Conservation (phyloP, 73 alveolate species). For the Paraurostyla sp. region DNA sequence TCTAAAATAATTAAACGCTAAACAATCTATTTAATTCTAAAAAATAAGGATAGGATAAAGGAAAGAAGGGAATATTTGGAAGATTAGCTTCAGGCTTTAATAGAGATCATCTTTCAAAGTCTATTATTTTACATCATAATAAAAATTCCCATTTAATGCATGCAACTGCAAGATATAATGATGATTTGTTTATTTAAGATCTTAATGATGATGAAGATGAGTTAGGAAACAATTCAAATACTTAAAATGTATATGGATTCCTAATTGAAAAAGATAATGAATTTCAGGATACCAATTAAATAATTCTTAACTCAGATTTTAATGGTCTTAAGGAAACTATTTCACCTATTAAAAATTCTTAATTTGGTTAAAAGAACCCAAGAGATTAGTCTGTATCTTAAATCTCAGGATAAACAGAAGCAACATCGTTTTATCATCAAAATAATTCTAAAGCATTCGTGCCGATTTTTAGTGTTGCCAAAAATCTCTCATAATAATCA, state of each 20-base stretch:
- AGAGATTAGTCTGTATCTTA: slow-evolving; percentile 33
- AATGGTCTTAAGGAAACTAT: background rate
- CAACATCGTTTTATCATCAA: slow-evolving; percentile 24
- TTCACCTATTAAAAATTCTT: background rate
- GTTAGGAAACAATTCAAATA: background rate
- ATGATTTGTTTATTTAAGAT: slow-evolving; percentile 5
- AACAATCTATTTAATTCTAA: too few relatives aligned
- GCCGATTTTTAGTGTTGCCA: slow-evolving; percentile 40
- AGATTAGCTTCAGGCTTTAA: slow-evolving; percentile 6
- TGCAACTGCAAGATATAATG: slow-evolving; percentile 17
- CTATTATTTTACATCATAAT: slow-evolving; percentile 19
- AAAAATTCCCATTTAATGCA: background rate
- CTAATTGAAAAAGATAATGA: background rate
- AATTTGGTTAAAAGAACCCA: background rate
- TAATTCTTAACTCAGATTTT: background rate
- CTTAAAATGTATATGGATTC: background rate
- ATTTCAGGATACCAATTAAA: background rate
- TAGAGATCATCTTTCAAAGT: background rate
- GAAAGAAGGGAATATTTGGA: background rate
- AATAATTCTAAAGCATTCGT: background rate
- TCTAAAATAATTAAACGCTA: too few relatives aligned
- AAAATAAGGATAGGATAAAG: too few relatives aligned
- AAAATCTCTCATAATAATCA: slow-evolving; percentile 37
- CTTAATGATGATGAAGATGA: slow-evolving; percentile 4
- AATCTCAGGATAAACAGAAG: slow-evolving; percentile 41